Percentiles rank a stretch among this genome's conserved stretches.
Conservation (phyloP, 331 rosid species). For the Acacia pycnantha region DNA sequence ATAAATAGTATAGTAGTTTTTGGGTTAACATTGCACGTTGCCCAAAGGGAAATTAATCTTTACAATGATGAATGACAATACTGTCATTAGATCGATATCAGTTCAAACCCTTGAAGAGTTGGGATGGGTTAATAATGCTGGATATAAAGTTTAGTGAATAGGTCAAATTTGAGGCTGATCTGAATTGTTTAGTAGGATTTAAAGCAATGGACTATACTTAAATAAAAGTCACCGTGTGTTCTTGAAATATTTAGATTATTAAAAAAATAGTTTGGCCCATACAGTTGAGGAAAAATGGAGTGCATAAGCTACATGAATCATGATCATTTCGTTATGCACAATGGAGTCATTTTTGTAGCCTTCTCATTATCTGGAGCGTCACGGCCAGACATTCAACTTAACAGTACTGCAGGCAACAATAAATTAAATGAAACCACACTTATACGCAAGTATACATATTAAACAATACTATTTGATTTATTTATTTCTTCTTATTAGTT, state of each 20-base stretch:
- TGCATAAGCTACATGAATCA: not conserved
- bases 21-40: not conserved
- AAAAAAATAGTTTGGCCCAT: not conserved
- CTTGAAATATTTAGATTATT: not conserved
- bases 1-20: not conserved
- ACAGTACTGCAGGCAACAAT: not conserved
- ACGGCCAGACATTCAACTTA: not conserved
- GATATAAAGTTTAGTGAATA: not conserved
- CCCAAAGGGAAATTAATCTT: not conserved
- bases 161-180: not conserved
- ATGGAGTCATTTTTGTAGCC: not conserved
- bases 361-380: not conserved
- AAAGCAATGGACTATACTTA: not conserved
- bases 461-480: too few species aligned
- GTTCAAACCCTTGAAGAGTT: not conserved
- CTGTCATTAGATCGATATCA: not conserved
- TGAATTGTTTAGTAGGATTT: not conserved
- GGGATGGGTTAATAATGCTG: not conserved
- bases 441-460: not conserved
- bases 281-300: not conserved
- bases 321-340: constrained; percentile 9
- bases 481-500: too few species aligned
- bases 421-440: not conserved
- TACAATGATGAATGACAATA: not conserved
- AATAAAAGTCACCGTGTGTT: too few species aligned